Evolutionary conservation across 2,329 filamentous ascomycete genomes (phyloP).

Genomic region (Fusarium denticulatum): DNA sequence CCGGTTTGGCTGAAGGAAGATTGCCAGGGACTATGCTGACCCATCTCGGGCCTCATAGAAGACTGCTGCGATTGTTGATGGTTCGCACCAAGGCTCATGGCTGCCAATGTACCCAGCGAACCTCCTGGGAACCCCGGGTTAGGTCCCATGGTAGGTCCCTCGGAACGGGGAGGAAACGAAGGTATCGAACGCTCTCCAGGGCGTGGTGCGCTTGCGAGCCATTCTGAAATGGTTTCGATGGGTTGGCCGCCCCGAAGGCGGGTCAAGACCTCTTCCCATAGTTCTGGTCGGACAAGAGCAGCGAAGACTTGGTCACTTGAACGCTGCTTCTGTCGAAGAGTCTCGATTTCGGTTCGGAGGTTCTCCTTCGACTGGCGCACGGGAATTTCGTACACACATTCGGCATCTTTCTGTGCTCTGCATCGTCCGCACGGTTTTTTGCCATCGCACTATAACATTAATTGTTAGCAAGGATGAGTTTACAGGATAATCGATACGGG

Average conservation of each 20-base stretch:
- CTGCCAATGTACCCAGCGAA: conserved; percentile 42
- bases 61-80: conserved; percentile 48
- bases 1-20: conserved; percentile 58
- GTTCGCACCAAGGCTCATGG: conserved; percentile 46
- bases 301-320: conserved; percentile 65
- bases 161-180: conserved; percentile 37
- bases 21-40: conserved; percentile 60
- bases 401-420: conserved; percentile 61
- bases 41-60: conserved; percentile 51
- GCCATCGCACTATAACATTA: conserved; percentile 64
- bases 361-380: conserved; percentile 72
- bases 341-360: conserved; percentile 68
- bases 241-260: conserved; percentile 64
- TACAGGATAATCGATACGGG: neutral
- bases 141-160: conserved; percentile 32
- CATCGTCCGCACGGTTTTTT: conserved; percentile 66
- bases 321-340: conserved; percentile 63
- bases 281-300: conserved; percentile 61
- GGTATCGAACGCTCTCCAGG: conserved; percentile 46
- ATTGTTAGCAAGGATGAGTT: conserved; percentile 20
- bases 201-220: conserved; percentile 53
- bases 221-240: conserved; percentile 66
- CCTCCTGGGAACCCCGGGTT: conserved; percentile 45
- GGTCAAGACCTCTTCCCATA: conserved; percentile 64
- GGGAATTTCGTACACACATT: conserved; percentile 70